These are phyloP conservation scores for Setomelanomma holmii DNA, from an alignment of 2,329 filamentous ascomycete genomes.

Conservation along the genomic window DNA sequence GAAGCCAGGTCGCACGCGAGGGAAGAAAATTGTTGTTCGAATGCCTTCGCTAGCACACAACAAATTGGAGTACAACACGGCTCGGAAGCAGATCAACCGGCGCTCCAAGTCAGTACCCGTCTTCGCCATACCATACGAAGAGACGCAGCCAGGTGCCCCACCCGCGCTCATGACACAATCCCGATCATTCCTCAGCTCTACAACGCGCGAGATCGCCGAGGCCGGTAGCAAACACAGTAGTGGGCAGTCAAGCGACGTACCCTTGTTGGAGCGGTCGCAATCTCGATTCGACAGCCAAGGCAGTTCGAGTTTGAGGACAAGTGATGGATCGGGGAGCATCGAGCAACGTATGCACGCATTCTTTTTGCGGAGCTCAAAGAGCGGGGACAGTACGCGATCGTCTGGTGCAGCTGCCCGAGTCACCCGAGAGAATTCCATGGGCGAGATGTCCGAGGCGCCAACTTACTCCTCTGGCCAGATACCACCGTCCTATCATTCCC, in stretches of 20 bases:
- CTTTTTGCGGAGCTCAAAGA: slow-evolving; percentile 13
- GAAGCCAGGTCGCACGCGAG: slow-evolving; percentile 34
- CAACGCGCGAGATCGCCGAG: slow-evolving; percentile 3
- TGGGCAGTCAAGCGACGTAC: slow-evolving; percentile 4
- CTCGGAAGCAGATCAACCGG: slow-evolving; percentile 23
- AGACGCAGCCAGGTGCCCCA: slow-evolving; percentile 8
- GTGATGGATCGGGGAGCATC: slow-evolving; percentile 19
- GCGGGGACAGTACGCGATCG: slow-evolving; percentile 17
- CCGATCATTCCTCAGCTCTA: slow-evolving; percentile 10
- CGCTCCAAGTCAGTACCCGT: slow-evolving; percentile 37
- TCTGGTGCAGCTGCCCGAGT: slow-evolving; percentile 22
- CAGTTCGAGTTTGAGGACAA: slow-evolving; percentile 17
- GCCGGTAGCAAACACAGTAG: slow-evolving; percentile 1
- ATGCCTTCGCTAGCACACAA: slow-evolving; percentile 36
- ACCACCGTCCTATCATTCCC: slow-evolving; percentile 45
- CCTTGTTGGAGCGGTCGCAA: slow-evolving; percentile 5
- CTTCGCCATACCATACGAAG: slow-evolving; percentile 23
- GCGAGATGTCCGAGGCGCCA: slow-evolving; percentile 41
- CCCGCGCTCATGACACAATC: slow-evolving; percentile 16
- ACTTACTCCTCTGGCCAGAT: slow-evolving; percentile 41
- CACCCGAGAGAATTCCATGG: slow-evolving; percentile 37
- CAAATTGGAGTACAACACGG: slow-evolving; percentile 17
- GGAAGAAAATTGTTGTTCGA: slow-evolving; percentile 38
- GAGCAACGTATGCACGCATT: slow-evolving; percentile 25
- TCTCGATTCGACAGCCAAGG: slow-evolving; percentile 14